Conservation (phyloP, 805 yeast genomes). For the Metschnikowia arizonensis region DNA sequence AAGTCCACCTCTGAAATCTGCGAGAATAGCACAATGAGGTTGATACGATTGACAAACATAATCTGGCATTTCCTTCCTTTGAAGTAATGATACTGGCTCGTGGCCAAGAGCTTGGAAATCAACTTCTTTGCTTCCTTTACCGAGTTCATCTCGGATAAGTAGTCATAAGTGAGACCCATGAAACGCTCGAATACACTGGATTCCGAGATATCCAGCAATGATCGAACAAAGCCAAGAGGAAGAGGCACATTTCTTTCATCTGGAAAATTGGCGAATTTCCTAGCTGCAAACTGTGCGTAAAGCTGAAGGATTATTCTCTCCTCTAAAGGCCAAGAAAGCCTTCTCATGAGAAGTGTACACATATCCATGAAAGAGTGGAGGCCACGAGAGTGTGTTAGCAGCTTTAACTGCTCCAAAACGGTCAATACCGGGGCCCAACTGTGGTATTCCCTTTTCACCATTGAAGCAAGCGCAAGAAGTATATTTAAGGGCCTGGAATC, state of each 20-base stretch:
- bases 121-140: slow-evolving; percentile 27
- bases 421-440: slow-evolving; percentile 27
- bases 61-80: slow-evolving; percentile 24
- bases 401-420: slow-evolving; percentile 17
- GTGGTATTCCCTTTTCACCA: slow-evolving; percentile 11
- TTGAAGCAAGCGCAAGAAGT: slow-evolving; percentile 13
- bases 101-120: slow-evolving; percentile 33
- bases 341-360: slow-evolving; percentile 23
- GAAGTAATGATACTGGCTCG: slow-evolving; percentile 34
- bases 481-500: not conserved
- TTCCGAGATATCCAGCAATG: slow-evolving; percentile 27
- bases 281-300: slow-evolving; percentile 27
- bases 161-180: slow-evolving; percentile 32
- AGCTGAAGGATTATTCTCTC: slow-evolving; percentile 31
- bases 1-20: slow-evolving; percentile 35
- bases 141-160: slow-evolving; percentile 25
- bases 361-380: slow-evolving; percentile 28
- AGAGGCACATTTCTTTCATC: slow-evolving; percentile 30
- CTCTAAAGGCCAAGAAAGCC: slow-evolving; percentile 30
- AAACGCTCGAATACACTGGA: slow-evolving; percentile 32
- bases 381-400: slow-evolving; percentile 16
- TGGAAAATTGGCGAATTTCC: slow-evolving; percentile 34
- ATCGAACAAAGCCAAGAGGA: slow-evolving; percentile 20
- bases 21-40: slow-evolving; percentile 31
- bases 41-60: slow-evolving; percentile 36